phyloP scores from a whole-genome alignment of 805 yeast species.

The Kodamaea kaohsiungensis region DNA sequence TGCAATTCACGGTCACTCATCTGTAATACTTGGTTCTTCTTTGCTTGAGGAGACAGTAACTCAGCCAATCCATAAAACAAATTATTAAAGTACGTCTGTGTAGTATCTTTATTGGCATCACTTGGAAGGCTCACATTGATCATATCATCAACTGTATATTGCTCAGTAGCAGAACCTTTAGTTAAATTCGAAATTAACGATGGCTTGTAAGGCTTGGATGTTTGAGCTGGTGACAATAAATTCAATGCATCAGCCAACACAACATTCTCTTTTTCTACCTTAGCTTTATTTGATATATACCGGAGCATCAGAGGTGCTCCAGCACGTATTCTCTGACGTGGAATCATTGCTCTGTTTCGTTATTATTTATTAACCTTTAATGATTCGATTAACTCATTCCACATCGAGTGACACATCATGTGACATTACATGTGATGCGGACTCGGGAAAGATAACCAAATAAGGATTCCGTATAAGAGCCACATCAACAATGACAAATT shows the following conservation, averaged over 20 bases:
- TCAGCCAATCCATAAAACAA: constrained; percentile 29
- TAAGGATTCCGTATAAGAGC: no score
- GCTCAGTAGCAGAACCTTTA: constrained; percentile 35
- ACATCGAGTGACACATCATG: no score
- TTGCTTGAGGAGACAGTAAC: neutral
- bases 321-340: neutral
- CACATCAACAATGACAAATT: no score
- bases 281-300: neutral
- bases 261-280: constrained; percentile 8
- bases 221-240: constrained; percentile 28
- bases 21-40: constrained; percentile 14
- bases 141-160: constrained; percentile 17
- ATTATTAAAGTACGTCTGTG: constrained; percentile 14
- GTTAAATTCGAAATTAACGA: constrained; percentile 33
- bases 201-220: constrained; percentile 27
- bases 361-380: no score
- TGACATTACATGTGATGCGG: no score
- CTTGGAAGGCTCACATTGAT: constrained; percentile 4
- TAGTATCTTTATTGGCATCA: neutral
- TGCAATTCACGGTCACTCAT: constrained; percentile 20
- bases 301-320: neutral
- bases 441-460: no score
- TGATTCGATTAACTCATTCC: no score
- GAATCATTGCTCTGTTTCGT: neutral
- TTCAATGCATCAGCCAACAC: constrained; percentile 39